Evolutionary conservation across 768 basidiomycete species (phyloP).

Genomic region (Xerocomus spinulosus): DNA sequence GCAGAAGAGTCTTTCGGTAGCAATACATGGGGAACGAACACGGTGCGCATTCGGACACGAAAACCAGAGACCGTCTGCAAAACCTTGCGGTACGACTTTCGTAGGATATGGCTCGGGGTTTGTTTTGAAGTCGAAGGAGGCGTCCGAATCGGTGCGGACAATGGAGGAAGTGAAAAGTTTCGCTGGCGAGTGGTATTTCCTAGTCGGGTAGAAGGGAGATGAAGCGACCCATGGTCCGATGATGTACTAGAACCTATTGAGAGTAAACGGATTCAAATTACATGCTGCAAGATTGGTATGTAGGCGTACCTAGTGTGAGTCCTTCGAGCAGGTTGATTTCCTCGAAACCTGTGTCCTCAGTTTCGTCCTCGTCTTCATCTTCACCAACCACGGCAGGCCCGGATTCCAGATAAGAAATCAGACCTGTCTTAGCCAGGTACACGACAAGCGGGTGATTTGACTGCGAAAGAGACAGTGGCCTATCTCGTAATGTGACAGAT

Average conservation of each 20-base stretch:
- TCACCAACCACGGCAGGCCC: constrained; percentile 1
- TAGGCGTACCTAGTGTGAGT: constrained; percentile 52
- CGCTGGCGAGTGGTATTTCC: constrained; percentile 64
- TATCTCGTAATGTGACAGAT: constrained; percentile 85
- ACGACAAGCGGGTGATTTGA: constrained; percentile 31
- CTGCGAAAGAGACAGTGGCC: constrained; percentile 49
- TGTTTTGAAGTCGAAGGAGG: constrained; percentile 47
- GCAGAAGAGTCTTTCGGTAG: constrained; percentile 40
- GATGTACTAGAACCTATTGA: constrained; percentile 44
- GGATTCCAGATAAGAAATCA: constrained; percentile 14
- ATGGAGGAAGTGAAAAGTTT: constrained; percentile 57
- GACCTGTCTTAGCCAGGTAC: constrained; percentile 18
- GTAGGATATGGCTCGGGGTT: constrained; percentile 60
- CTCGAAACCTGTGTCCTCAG: constrained; percentile 47
- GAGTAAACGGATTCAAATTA: background rate
- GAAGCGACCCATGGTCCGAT: constrained; percentile 33
- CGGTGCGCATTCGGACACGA: constrained; percentile 89
- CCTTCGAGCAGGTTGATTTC: constrained; percentile 70
- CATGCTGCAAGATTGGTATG: background rate
- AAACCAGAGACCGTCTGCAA: constrained; percentile 79
- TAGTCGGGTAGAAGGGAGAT: constrained; percentile 66
- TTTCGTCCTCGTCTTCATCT: constrained; percentile 30
- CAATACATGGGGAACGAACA: constrained; percentile 83
- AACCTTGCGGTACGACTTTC: constrained; percentile 82
- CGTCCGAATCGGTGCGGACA: constrained; percentile 38